These are phyloP conservation scores for Trypanosoma lewisi DNA, from an alignment of 208 protist genomes.

Conservation along the genomic window DNA sequence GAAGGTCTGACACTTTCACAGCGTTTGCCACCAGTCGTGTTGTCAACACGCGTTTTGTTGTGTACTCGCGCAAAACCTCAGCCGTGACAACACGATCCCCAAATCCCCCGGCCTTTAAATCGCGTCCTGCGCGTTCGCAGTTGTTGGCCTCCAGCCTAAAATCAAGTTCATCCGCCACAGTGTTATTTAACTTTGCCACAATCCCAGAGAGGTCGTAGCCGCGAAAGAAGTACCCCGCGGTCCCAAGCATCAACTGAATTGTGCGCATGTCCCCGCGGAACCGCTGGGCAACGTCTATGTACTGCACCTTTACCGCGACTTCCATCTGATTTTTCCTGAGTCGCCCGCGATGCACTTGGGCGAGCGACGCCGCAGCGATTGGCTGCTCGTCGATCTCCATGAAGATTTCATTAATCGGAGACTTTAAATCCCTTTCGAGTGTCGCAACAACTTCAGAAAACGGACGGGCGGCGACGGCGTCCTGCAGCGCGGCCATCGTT, in stretches of 20 bases:
- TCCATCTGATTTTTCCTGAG: slow-evolving; percentile 60
- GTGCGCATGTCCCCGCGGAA: slow-evolving; percentile 90
- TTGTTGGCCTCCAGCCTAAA: slow-evolving; percentile 93
- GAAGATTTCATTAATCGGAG: slow-evolving; percentile 63
- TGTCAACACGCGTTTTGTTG: slow-evolving; percentile 69
- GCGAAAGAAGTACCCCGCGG: slow-evolving; percentile 72
- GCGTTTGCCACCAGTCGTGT: slow-evolving; percentile 60
- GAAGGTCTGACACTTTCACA: slow-evolving; percentile 78
- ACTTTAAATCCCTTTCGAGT: slow-evolving; percentile 61
- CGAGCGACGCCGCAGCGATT: slow-evolving; percentile 87
- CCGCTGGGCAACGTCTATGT: slow-evolving; percentile 81
- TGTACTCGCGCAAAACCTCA: slow-evolving; percentile 58
- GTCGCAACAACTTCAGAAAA: slow-evolving; percentile 79
- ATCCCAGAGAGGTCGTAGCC: slow-evolving; percentile 88
- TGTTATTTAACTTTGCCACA: slow-evolving; percentile 85
- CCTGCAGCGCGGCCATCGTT: slow-evolving; percentile 79
- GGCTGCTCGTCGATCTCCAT: slow-evolving; percentile 58
- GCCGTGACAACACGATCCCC: slow-evolving; percentile 70
- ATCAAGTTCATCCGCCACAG: slow-evolving; percentile 90
- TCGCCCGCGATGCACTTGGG: slow-evolving; percentile 84
- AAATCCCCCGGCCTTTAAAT: slow-evolving; percentile 74
- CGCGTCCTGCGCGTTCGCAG: slow-evolving; percentile 67
- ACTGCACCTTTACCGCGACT: slow-evolving; percentile 96
- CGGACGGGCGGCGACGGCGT: slow-evolving; percentile 69
- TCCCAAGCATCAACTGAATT: slow-evolving; percentile 66